These are phyloP conservation scores for Spergularia marina DNA, from an alignment of 148 eudicot genomes.

Conservation along the genomic window DNA sequence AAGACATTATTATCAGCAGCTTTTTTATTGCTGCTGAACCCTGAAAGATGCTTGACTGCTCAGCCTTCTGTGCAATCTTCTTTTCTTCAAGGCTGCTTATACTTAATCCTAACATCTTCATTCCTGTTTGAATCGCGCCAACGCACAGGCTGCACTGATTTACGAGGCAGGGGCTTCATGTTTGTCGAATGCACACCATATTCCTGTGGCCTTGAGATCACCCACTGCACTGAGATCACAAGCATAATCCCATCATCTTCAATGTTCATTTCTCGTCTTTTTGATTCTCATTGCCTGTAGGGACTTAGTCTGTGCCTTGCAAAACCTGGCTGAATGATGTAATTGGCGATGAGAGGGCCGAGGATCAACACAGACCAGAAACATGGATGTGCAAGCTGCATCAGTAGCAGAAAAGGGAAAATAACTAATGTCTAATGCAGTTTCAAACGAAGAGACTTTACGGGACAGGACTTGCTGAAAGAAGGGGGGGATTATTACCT, in stretches of 20 bases:
- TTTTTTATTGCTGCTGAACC: neutral
- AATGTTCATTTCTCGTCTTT: neutral
- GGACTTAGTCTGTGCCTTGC: constrained; percentile 47
- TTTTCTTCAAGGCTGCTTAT: neutral
- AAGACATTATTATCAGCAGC: neutral
- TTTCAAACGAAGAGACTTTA: neutral
- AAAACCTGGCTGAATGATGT: constrained; percentile 69
- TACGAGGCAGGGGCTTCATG: no score
- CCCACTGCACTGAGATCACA: neutral
- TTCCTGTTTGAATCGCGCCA: no score
- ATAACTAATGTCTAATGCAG: constrained; percentile 10
- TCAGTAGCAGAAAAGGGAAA: constrained; percentile 40
- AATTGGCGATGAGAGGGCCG: constrained; percentile 43
- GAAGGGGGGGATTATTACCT: constrained; percentile 39
- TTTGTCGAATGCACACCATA: neutral
- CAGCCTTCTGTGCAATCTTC: constrained; percentile 7
- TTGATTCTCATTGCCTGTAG: constrained; percentile 24
- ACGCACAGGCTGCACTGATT: no score
- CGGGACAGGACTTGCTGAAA: neutral
- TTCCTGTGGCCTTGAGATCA: neutral
- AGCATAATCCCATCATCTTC: neutral
- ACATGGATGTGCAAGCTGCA: constrained; percentile 58
- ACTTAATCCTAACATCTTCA: neutral
- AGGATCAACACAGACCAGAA: constrained; percentile 60
- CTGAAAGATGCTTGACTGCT: neutral